phyloP scores from a whole-genome alignment of 768 basidiomycete genomes.

The Galerina marginata region DNA sequence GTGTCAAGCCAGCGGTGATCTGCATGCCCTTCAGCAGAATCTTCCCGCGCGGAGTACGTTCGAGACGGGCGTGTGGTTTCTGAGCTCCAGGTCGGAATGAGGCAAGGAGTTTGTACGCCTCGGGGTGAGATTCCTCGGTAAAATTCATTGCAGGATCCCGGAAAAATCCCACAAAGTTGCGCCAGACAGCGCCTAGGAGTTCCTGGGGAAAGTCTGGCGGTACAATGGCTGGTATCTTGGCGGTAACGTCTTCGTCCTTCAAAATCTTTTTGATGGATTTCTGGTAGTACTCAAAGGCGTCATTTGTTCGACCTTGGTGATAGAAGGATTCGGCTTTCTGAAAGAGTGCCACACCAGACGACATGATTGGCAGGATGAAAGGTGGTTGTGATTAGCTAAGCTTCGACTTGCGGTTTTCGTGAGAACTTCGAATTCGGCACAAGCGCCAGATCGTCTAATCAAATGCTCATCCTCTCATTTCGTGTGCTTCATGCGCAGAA shows the following conservation, averaged over 20 bases:
- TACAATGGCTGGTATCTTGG: conserved; percentile 7
- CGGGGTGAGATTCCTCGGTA: conserved; percentile 5
- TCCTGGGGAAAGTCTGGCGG: conserved; percentile 10
- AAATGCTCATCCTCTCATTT: no score
- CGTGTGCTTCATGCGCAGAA: no score
- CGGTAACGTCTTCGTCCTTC: conserved; percentile 4
- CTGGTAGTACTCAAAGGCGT: conserved; percentile 5
- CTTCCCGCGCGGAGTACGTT: conserved; percentile 6
- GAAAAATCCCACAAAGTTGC: conserved; percentile 7
- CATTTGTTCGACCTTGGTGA: neutral
- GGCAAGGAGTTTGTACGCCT: conserved; percentile 7
- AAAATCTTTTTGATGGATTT: conserved; percentile 10
- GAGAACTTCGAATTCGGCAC: no score
- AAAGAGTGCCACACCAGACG: conserved; percentile 7
- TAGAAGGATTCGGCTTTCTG: conserved; percentile 1
- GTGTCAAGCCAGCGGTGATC: conserved; percentile 4
- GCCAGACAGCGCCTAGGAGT: conserved; percentile 6
- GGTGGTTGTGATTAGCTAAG: neutral
- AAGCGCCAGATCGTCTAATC: no score
- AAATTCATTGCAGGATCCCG: conserved; percentile 6
- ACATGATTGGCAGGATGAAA: neutral
- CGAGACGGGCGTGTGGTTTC: conserved; percentile 4
- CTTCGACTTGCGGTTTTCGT: no score
- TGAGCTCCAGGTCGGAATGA: conserved; percentile 4
- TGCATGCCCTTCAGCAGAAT: conserved; percentile 8